Base-by-base conservation (phyloP, 768 basidiomycete genomes). In the Boletus coccyginus region DNA sequence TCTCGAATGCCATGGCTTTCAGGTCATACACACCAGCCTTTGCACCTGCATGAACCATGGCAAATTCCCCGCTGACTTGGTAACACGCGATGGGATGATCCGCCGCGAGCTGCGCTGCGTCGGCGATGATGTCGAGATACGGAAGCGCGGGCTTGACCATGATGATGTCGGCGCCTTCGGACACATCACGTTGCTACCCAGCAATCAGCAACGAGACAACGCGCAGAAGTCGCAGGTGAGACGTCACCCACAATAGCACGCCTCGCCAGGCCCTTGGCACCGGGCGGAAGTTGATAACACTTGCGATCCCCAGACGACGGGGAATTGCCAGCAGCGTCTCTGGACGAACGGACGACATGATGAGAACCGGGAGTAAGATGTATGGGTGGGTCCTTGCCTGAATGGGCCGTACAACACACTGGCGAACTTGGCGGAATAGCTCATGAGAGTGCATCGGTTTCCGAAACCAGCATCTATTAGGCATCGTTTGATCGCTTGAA, bases 91-190 rank as follows among this genome's bases (percentile, higher is more conserved):
- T 79, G 3, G 96, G 96, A 65, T 92, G 88, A 67, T 96, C 86
- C 0, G 84, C 84, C 7, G 91, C 87, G 42, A 97, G 80, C 62
- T 85, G 74, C 5, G 87, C 83, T 16, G 92, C 93, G 66, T 97
- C 93, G 33, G 90, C 82, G 62, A 99, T 90, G 73, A 98, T 88
- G 74, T 99, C 97, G 49, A 98, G 90, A 75, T 98, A 98, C 0
- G 97, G 95, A 57, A 98, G 73, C 0, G 94, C 82, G 19, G 97
- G 97, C 70, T 99, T 99, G 69, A 99, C 94, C 95, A 99, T 98
- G 70, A 99, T 86, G 66, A 99, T 92, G 69, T 99, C 97, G 17
- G 97, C 97, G 19, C 97, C 97, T 76, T 98, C 97, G 10, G 67
- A 74, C 0, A 82, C 79, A 70, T 99, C 97, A 38, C 97, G 90